Evolutionary conservation across 106 monocot genomes (phyloP), one percentile per base, ranked within the genome.

Genomic region (Amphibolis antarctica): DNA sequence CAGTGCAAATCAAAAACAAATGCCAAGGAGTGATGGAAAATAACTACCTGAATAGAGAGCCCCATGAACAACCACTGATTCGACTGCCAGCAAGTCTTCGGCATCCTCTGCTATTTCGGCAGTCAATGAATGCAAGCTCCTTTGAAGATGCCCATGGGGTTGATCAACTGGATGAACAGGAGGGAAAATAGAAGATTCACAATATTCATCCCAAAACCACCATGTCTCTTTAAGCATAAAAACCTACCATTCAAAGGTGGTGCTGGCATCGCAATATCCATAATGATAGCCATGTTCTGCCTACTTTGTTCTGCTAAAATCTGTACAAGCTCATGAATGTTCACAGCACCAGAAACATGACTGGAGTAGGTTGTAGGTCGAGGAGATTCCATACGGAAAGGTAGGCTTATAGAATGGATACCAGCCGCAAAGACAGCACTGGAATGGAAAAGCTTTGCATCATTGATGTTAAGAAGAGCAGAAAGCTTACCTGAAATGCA

Each of bases 361-460:
- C 54, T 12, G 19, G 78, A 72, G 27, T 64, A 68, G 48, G 78
- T 42, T 43, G 70, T 69, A 26, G 84, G 84, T 1, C 84, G 74
- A 31, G 11, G 78, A 1, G 42, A 50, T 50, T 89, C 73, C 82
- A 90, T 78, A 29, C 82, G 69, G 71, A 90, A 86, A 66, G 96
- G 86, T 55, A 90, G 62, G 59, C 78, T 76, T 18, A 85, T 63
- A 10, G 87, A 85, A 64, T 91, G 90, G 57, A 98, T 72, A 43
- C 86, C 65, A 54, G 96, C 80, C 48, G 96, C 96, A 85, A 82
- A 98, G 55, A 91, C 72, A 45, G 86, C 84, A 80, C 96, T 98
- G 26, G 66, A 71, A 48, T 98, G 86, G 76, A 87, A 98, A 60
- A 54, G 81, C 69, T 98, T 98, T 27, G 77, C 44, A 73, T 98